Evolutionary conservation across 2,329 filamentous ascomycete species (phyloP), one percentile per base, ranked within the genome.

Genomic region (Ophiostoma ips): DNA sequence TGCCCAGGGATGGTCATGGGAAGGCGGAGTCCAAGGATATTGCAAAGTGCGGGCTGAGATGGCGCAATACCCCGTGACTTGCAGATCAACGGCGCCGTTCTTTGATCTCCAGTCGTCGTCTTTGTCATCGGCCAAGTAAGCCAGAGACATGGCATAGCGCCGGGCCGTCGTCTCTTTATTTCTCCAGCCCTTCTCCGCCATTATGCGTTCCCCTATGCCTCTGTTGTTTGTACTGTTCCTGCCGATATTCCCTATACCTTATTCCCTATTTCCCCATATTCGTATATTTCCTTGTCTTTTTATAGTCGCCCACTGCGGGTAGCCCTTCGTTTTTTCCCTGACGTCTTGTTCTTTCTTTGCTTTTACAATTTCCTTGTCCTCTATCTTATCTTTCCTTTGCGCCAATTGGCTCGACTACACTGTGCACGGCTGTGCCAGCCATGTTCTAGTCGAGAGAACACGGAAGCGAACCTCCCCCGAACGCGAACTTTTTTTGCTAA

Each of bases 11-110:
- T 48, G 48, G 48, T 54, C 50, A 51, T 54, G 55, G 56, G 55
- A 55, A 55, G 59, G 57, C 55, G 57, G 52, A 51, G 53, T 41
- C 53, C 57, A 57, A 54, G 52, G 58, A 55, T 62, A 65, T 65
- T 65, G 66, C 67, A 68, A 71, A 69, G 70, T 62, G 56, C 55
- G 55, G 55, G 62, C 58, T 58, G 58, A 64, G 68, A 79, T 79
- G 73, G 70, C 73, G 76, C 73, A 71, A 79, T 79, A 73, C 64
- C 75, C 68, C 74, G 74, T 77, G 75, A 78, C 70, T 52, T 55
- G 50, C 18, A 31, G 48, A 28, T 52, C 24, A 43, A 30, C 40
- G 24, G 37, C 54, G 51, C 52, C 52, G 53, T 19, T 6, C 38
- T 28, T 41, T 24, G 38, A 28, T 24, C 19, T 19, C 37, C 37